A percentile compares a stretch with the other conserved stretches of the same genome.
phyloP scores from a whole-genome alignment of 2,329 filamentous ascomycete genomes.

The Penicillium verrucosum region DNA sequence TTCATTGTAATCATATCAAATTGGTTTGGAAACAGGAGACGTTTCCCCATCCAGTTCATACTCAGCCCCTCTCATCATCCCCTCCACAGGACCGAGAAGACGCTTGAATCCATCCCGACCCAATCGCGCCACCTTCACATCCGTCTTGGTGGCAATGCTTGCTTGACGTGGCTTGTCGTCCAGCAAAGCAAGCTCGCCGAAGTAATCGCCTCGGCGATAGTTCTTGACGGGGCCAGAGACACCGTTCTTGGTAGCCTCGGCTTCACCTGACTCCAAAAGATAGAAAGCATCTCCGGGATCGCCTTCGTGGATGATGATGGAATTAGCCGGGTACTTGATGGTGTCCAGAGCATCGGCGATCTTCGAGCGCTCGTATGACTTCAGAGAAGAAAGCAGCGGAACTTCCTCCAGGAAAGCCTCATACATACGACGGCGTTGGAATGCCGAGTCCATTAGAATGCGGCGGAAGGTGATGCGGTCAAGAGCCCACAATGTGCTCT shows the following conservation, averaged over 20 bases:
- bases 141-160: conserved; percentile 75
- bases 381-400: conserved; percentile 75
- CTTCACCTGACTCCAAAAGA: conserved; percentile 81
- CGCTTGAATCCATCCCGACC: conserved; percentile 95
- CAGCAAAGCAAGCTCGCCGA: conserved; percentile 88
- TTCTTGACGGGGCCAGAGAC: conserved; percentile 67
- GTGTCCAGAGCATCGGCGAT: conserved; percentile 96
- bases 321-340: conserved; percentile 73
- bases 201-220: conserved; percentile 92
- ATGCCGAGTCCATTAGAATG: conserved; percentile 97
- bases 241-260: conserved; percentile 80
- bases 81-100: conserved; percentile 85
- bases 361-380: conserved; percentile 91
- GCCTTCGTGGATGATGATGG: conserved; percentile 85
- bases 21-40: conserved; percentile 25
- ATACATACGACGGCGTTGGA: conserved; percentile 93
- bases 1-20: conserved; percentile 19
- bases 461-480: conserved; percentile 96
- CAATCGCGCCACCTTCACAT: conserved; percentile 88
- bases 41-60: conserved; percentile 37
- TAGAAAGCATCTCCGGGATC: conserved; percentile 91
- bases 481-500: conserved; percentile 85
- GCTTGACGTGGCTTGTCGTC: conserved; percentile 93
- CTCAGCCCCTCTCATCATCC: conserved; percentile 76
- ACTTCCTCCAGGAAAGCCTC: conserved; percentile 96